phyloP scores from a whole-genome alignment of 441 rosid genomes.

The Populus tomentosa region DNA sequence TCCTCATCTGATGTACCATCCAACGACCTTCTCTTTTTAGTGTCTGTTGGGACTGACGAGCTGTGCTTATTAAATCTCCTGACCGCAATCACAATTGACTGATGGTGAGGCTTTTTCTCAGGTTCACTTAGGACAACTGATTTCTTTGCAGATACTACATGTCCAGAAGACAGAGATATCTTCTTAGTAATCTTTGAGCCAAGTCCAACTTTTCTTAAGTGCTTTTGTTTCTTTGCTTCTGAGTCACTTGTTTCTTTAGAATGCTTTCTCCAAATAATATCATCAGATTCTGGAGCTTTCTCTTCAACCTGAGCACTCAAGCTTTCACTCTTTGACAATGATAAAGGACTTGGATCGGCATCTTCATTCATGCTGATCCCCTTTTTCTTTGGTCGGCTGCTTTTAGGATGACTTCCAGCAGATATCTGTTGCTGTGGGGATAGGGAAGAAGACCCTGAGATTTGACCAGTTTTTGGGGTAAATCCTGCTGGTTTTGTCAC shows the following conservation, averaged over 20 bases:
- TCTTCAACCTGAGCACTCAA: slow-evolving; percentile 16
- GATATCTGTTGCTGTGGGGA: slow-evolving; percentile 21
- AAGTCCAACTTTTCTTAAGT: slow-evolving; percentile 21
- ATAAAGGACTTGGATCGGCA: slow-evolving; percentile 17
- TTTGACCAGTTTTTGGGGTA: slow-evolving; percentile 21
- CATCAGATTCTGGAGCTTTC: slow-evolving; percentile 24
- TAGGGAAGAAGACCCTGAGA: slow-evolving; percentile 25
- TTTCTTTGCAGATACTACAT: slow-evolving; percentile 21
- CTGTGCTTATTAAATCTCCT: slow-evolving; percentile 19
- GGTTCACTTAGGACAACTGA: slow-evolving; percentile 18
- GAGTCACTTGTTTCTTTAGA: slow-evolving; percentile 25
- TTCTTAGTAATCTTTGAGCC: slow-evolving; percentile 22
- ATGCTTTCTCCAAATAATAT: slow-evolving; percentile 26
- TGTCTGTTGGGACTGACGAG: slow-evolving; percentile 16
- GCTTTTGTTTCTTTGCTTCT: slow-evolving; percentile 27
- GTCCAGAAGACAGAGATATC: slow-evolving; percentile 7
- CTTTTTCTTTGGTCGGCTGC: slow-evolving; percentile 33
- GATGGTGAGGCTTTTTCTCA: slow-evolving; percentile 20
- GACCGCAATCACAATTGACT: slow-evolving; percentile 15
- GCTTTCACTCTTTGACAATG: slow-evolving; percentile 19
- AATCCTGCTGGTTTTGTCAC: not conserved
- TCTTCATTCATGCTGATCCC: slow-evolving; percentile 13
- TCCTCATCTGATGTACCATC: slow-evolving; percentile 17
- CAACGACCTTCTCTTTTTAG: slow-evolving; percentile 21
- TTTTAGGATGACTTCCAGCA: slow-evolving; percentile 26